Evolutionary conservation across 345 rosid genomes (phyloP).

Genomic region (Cardamine occulta): DNA sequence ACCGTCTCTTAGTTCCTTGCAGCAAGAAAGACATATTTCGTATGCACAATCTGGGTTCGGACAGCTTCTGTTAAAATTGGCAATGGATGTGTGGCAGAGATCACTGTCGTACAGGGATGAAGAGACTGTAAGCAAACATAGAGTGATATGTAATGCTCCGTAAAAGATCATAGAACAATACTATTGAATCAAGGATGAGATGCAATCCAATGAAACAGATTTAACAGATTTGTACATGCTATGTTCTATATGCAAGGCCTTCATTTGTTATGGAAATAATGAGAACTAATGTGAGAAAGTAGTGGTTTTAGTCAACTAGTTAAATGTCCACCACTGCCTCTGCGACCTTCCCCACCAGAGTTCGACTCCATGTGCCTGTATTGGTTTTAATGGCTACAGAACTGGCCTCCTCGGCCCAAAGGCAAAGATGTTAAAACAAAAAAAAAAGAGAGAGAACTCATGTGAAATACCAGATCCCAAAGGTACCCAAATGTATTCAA

Average conservation of each 20-base stretch:
- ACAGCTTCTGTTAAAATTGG: constrained; percentile 60
- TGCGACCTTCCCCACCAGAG: neutral
- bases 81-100: constrained; percentile 64
- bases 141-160: neutral
- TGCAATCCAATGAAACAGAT: constrained; percentile 14
- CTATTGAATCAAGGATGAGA: neutral
- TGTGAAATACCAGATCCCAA: too few relatives aligned
- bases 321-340: neutral
- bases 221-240: neutral
- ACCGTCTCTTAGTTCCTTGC: constrained; percentile 55
- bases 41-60: constrained; percentile 46
- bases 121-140: neutral
- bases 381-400: too few relatives aligned
- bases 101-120: constrained; percentile 30
- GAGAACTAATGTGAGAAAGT: neutral
- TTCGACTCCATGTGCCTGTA: neutral
- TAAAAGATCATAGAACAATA: neutral
- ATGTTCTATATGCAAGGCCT: neutral
- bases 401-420: too few relatives aligned
- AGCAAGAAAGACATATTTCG: constrained; percentile 65
- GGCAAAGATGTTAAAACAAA: too few relatives aligned
- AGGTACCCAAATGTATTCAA: neutral
- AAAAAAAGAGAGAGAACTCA: too few relatives aligned
- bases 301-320: neutral
- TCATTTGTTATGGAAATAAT: neutral